Conservation (phyloP, 306 rosid genomes). For the Prinsepia uniflora region DNA sequence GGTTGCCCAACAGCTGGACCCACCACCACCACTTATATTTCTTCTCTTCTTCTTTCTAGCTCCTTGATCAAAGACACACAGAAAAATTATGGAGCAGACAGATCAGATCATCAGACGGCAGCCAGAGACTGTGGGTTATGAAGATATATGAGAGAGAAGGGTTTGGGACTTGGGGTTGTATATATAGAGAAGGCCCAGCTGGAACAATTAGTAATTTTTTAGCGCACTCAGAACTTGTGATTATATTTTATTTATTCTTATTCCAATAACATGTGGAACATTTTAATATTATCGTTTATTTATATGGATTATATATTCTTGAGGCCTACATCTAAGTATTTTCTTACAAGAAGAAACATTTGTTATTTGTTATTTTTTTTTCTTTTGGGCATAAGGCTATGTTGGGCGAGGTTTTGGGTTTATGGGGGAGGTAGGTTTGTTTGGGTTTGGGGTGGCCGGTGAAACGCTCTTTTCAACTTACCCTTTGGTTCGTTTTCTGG, state of each 20-base stretch:
- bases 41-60: not conserved
- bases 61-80: slow-evolving; percentile 4
- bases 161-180: not conserved
- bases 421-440: not conserved
- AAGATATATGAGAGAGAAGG: not conserved
- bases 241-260: no score
- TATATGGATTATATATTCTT: no score
- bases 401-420: slow-evolving; percentile 19
- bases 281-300: no score
- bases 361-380: no score
- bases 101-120: not conserved
- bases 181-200: slow-evolving; percentile 7
- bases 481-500: slow-evolving; percentile 38
- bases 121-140: not conserved
- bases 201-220: no score
- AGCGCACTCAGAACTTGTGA: no score
- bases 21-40: slow-evolving; percentile 15
- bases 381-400: slow-evolving; percentile 8
- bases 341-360: not conserved
- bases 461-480: slow-evolving; percentile 49
- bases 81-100: slow-evolving; percentile 1
- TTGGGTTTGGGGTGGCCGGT: slow-evolving; percentile 42
- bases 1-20: slow-evolving; percentile 16
- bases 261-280: no score
- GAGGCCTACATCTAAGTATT: no score